Conservation (phyloP, 225 moss, liverwort and hornwort genomes). For the Marchantia polymorpha region DNA sequence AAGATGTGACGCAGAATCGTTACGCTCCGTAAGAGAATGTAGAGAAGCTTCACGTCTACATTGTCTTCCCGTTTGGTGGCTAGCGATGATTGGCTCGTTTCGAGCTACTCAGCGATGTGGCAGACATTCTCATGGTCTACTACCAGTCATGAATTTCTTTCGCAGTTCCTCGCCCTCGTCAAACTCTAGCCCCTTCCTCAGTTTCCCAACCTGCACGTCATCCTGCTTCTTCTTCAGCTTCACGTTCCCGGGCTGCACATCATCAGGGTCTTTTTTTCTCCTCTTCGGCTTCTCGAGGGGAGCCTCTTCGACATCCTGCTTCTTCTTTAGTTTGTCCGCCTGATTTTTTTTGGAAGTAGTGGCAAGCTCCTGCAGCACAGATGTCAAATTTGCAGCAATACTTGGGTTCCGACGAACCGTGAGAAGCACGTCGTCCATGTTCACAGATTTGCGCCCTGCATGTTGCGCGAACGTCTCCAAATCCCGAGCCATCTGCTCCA, state of each 20-base stretch:
- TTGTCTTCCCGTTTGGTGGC: background rate
- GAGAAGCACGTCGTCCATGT: conserved; percentile 48
- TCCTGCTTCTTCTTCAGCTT: conserved; percentile 2
- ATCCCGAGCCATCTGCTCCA: conserved; percentile 44
- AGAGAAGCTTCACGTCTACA: background rate
- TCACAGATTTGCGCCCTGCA: conserved; percentile 46
- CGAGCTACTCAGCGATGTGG: background rate
- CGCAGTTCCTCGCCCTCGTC: conserved; percentile 12
- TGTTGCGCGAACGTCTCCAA: conserved; percentile 51
- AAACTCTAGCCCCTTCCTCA: conserved; percentile 4
- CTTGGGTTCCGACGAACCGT: conserved; percentile 40
- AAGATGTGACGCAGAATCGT: background rate
- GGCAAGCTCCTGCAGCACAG: conserved; percentile 28
- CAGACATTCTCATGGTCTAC: background rate
- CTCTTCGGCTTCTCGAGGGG: conserved; percentile 8
- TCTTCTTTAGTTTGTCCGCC: conserved; percentile 29
- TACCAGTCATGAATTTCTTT: background rate
- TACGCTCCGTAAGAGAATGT: background rate
- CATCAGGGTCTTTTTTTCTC: conserved; percentile 1
- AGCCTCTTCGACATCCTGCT: conserved; percentile 21
- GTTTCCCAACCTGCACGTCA: background rate
- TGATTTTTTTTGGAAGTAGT: conserved; percentile 31
- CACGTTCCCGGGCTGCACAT: background rate
- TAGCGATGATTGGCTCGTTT: background rate
- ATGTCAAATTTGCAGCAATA: conserved; percentile 30